These are phyloP conservation scores for Malus hybrid DNA, from an alignment of 331 rosid genomes.

Conservation along the genomic window DNA sequence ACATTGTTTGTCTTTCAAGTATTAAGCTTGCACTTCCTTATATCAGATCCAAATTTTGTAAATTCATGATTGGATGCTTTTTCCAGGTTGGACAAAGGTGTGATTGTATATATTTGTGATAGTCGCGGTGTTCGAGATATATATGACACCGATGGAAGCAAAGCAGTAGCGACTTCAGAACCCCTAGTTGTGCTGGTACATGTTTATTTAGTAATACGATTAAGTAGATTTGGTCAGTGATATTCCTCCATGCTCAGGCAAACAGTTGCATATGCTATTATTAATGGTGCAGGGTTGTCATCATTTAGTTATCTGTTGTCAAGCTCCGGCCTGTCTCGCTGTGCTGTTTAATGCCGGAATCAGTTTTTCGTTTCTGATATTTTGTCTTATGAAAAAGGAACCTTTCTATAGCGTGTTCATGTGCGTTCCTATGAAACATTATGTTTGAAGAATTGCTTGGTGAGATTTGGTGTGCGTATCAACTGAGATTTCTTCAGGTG, in stretches of 20 bases:
- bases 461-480: background rate
- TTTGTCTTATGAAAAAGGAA: background rate
- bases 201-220: background rate
- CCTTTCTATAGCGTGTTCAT: background rate
- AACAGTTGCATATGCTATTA: background rate
- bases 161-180: constrained; percentile 71
- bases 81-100: constrained; percentile 96
- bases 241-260: background rate
- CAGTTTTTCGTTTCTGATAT: background rate
- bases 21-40: background rate
- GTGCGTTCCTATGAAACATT: background rate
- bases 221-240: background rate
- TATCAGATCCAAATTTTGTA: background rate
- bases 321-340: background rate
- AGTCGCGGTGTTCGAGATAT: constrained; percentile 86
- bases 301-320: background rate
- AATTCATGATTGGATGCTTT: background rate
- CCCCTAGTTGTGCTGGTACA: constrained; percentile 87
- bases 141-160: constrained; percentile 93
- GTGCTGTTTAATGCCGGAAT: background rate
- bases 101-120: constrained; percentile 86
- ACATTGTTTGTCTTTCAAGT: background rate
- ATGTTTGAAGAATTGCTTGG: background rate
- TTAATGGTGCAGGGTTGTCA: background rate
- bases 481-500: constrained; percentile 48